Evolutionary conservation across 257 asterid species (phyloP).

Genomic region (Catharanthus roseus): DNA sequence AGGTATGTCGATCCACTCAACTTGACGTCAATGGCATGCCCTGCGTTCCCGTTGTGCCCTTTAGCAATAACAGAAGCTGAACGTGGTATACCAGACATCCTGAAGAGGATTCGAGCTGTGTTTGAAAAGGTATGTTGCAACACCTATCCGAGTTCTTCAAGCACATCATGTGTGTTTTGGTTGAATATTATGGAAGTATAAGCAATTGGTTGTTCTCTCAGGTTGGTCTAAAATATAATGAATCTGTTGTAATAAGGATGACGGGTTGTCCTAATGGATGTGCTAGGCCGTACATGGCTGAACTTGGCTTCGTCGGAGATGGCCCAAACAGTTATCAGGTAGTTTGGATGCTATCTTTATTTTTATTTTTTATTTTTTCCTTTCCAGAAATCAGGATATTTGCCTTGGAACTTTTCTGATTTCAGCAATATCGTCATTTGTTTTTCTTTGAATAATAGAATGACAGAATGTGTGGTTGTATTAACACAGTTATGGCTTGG

Average conservation of each 20-base stretch:
- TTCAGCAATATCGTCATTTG: too few relatives aligned
- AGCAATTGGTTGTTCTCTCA: constrained; percentile 24
- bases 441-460: constrained; percentile 7
- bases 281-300: constrained; percentile 99
- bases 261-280: constrained; percentile 99
- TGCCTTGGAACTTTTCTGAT: background rate
- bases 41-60: constrained; percentile 93
- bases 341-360: background rate
- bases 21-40: constrained; percentile 96
- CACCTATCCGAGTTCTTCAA: constrained; percentile 4
- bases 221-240: constrained; percentile 89
- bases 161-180: constrained; percentile 7
- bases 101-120: constrained; percentile 78
- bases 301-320: constrained; percentile 93
- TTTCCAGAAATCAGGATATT: background rate
- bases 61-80: constrained; percentile 97
- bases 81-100: constrained; percentile 90
- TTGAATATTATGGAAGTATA: constrained; percentile 4
- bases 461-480: background rate
- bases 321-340: constrained; percentile 99
- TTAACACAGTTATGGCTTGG: constrained; percentile 82
- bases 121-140: constrained; percentile 61
- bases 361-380: too few relatives aligned
- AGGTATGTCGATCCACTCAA: constrained; percentile 90
- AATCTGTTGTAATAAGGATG: constrained; percentile 81